Base-by-base conservation (phyloP, 176 grass and related monocot species). In the Carex parvula region DNA sequence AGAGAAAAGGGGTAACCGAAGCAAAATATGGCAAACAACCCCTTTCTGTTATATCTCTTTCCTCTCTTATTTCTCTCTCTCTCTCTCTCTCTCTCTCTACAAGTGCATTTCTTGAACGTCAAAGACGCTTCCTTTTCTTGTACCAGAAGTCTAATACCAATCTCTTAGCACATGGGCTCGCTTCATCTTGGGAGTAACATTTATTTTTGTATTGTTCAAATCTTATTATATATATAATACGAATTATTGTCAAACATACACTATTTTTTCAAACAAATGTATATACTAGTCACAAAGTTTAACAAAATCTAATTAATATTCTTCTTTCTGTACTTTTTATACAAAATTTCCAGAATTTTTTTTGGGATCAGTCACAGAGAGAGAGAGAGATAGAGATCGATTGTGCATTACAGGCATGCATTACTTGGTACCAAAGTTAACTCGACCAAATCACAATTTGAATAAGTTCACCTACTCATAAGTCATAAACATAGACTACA, bases 31-130 rank as follows among this genome's bases (percentile, higher is more conserved):
- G 59, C 92, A 95, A 92, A 90, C 89, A 79, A 79, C 65, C 86
- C 86, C 90, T 91, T 92, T 92, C 84, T 89, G 88, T 88, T 85
- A 87, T 86, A 73, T 88, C 88, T 66, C 79, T 86, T 86, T 57
- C 53, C 64, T 86, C 87, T 89, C 50, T n/a, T n/a, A n/a, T n/a
- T n/a, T 60, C 52, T 88, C 57, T 79, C 68, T 42, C 44, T n/a
- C n/a, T n/a, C n/a, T n/a, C n/a, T 76, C 81, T 76, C 82, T 86
- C 73, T 82, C 37, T 63, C 89, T 82, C 18, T 26, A 55, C 68
- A 82, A 88, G 89, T 86, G 87, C 84, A 94, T 87, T 82, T 83
- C 86, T 79, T 85, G 77, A 85, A 80, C 70, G 53, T 75, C 71
- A 78, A 74, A 77, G 85, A 69, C 82, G 80, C 84, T 67, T 29